Percentiles rank a stretch among this genome's conserved stretches.
These are phyloP conservation scores for Trichoderma afroharzianum DNA, from an alignment of 2,329 filamentous ascomycete genomes.

Conservation along the genomic window DNA sequence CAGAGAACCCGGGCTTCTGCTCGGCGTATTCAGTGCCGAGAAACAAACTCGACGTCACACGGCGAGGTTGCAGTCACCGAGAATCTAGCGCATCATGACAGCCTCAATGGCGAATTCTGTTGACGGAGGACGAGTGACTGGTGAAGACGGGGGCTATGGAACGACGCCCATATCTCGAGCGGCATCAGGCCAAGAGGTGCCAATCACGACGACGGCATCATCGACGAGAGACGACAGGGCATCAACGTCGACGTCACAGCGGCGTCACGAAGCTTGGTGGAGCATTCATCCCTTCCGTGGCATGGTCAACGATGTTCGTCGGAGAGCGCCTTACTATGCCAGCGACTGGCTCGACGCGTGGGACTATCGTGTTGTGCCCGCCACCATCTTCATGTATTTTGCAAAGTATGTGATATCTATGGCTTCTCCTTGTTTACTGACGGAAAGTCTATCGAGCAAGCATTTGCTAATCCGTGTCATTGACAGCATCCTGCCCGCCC, in stretches of 20 bases:
- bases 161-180: not conserved
- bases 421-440: not conserved
- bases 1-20: not conserved
- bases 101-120: not conserved
- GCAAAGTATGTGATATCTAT: conserved; percentile 61
- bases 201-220: not conserved
- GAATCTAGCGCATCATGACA: not conserved
- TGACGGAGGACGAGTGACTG: not conserved
- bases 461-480: not conserved
- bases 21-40: not conserved
- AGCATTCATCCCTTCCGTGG: conserved; percentile 70
- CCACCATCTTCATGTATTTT: conserved; percentile 92
- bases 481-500: conserved; percentile 73
- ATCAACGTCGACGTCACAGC: not conserved
- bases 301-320: conserved; percentile 73
- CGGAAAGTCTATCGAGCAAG: not conserved
- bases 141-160: not conserved
- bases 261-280: conserved; percentile 57
- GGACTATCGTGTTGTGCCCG: conserved; percentile 85
- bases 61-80: not conserved
- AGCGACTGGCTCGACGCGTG: conserved; percentile 85
- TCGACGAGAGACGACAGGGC: not conserved
- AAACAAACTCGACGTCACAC: not conserved
- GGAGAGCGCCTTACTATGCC: conserved; percentile 70
- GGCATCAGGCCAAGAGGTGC: not conserved